Evolutionary conservation across 2,329 filamentous ascomycete genomes (phyloP), one percentile per base, ranked within the genome.

Genomic region (Cryoendolithus antarcticus): DNA sequence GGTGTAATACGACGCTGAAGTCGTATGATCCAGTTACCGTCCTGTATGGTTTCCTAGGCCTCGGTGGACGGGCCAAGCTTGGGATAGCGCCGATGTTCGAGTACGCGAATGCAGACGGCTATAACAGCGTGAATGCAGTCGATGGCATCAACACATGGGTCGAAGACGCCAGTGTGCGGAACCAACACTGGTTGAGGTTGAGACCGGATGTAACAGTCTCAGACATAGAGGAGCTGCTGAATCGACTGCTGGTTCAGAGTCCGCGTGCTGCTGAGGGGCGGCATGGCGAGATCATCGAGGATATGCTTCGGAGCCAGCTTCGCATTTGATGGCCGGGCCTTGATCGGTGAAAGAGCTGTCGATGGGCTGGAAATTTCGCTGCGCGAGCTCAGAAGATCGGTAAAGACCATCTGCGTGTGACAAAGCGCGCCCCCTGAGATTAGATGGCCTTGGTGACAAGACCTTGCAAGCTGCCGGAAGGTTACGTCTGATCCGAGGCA

Each of bases 1-100:
- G 38, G 10, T 39, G 38, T 27, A 24, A 39, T 24, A 39, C 38
- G 32, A 35, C 27, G 10, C 30, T 32, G 4, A 33, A 32, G 6
- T 39, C 38, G n/a, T 30, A 44, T 30, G 36, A 47, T 44, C 35
- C 48, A 40, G 43, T 43, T 43, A 41, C 38, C 9, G 38, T 39
- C 15, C 27, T 39, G 13, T 39, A 39, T 35, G 38, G 32, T 2
- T 9, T 29, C 31, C 9, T 35, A 9, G 38, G 38, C 5, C 15
- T 39, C n/a, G 32, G 8, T 7, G 32, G 32, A 15, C n/a, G 4
- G 4, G 15, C 15, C 15, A 5, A 19, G 15, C 15, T 19, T 19
- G 32, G 11, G n/a, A 27, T 6, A 12, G 32, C 32, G 13, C 28
- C 30, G 10, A 6, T 39, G 12, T 39, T 39, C 32, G 32, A 35